A percentile compares a stretch with the other conserved stretches of the same genome.
phyloP scores from a whole-genome alignment of 2,329 filamentous ascomycete species.

The Cercospora sp. region DNA sequence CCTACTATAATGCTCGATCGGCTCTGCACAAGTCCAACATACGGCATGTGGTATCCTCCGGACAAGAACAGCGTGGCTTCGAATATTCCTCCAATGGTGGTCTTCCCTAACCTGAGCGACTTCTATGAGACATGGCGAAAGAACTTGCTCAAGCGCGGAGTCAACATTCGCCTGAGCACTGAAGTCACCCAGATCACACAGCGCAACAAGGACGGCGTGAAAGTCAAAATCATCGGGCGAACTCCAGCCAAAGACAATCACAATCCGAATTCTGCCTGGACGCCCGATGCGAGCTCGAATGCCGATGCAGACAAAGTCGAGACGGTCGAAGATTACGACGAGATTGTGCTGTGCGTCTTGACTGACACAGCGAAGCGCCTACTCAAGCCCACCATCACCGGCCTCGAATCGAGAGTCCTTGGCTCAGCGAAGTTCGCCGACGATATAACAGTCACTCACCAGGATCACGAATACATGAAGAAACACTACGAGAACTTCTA shows the following conservation, averaged over 20 bases:
- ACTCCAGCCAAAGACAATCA: constrained; percentile 47
- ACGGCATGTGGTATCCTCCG: constrained; percentile 60
- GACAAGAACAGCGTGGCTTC: constrained; percentile 51
- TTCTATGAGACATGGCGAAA: constrained; percentile 64
- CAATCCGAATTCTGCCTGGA: constrained; percentile 50
- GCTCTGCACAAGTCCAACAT: constrained; percentile 55
- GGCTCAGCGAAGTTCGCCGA: constrained; percentile 70
- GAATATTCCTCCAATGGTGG: constrained; percentile 59
- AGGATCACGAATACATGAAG: constrained; percentile 65
- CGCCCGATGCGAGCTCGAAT: constrained; percentile 41
- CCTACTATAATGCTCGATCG: constrained; percentile 64
- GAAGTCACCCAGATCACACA: constrained; percentile 57
- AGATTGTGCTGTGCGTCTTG: constrained; percentile 65
- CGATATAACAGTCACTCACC: constrained; percentile 71
- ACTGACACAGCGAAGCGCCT: constrained; percentile 61
- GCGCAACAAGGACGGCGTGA: constrained; percentile 55
- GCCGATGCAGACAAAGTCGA: constrained; percentile 46
- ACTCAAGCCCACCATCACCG: constrained; percentile 58
- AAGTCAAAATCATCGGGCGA: constrained; percentile 50
- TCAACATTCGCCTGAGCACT: constrained; percentile 58
- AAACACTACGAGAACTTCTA: constrained; percentile 67
- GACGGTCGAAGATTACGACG: constrained; percentile 59
- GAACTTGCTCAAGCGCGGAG: constrained; percentile 56
- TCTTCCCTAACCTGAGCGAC: constrained; percentile 62
- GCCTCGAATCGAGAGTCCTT: constrained; percentile 66